A percentile compares a stretch with the other conserved stretches of the same genome.
Evolutionary conservation across 495 filamentous ascomycete genomes (phyloP).

Genomic region (Immersiella caudata): DNA sequence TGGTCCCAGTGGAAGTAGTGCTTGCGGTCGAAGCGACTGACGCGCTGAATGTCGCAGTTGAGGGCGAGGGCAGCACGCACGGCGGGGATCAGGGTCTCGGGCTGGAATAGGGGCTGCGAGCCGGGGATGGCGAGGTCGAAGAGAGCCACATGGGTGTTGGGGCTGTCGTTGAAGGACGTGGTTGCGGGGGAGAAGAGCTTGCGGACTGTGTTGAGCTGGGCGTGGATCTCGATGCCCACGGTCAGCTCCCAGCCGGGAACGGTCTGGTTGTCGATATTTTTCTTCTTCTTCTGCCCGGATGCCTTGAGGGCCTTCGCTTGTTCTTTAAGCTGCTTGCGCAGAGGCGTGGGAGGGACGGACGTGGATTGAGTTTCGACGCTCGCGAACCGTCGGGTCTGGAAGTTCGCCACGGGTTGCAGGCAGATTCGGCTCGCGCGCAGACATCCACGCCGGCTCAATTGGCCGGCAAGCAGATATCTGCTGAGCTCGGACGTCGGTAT

Average conservation of each 20-base stretch:
- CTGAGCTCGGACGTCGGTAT: conserved; percentile 44
- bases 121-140: conserved; percentile 93
- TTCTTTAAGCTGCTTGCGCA: conserved; percentile 76
- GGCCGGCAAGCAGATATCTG: conserved; percentile 52
- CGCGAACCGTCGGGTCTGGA: conserved; percentile 1
- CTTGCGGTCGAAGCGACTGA: conserved; percentile 89
- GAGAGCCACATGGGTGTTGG: conserved; percentile 83
- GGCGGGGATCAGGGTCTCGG: conserved; percentile 81
- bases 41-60: conserved; percentile 71
- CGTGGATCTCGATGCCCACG: conserved; percentile 95
- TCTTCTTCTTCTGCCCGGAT: conserved; percentile 41
- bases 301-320: conserved; percentile 60
- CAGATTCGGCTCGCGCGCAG: conserved; percentile 29
- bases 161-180: conserved; percentile 64
- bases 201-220: conserved; percentile 81
- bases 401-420: background rate
- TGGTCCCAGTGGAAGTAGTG: conserved; percentile 99
- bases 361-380: background rate
- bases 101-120: conserved; percentile 83
- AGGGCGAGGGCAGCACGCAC: conserved; percentile 86
- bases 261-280: conserved; percentile 54
- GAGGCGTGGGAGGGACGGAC: conserved; percentile 40
- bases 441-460: conserved; percentile 46
- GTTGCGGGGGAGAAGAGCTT: conserved; percentile 85
- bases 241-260: conserved; percentile 82